These are phyloP conservation scores for Botrytis tulipae DNA, from an alignment of 2,329 filamentous ascomycete genomes.

Conservation along the genomic window DNA sequence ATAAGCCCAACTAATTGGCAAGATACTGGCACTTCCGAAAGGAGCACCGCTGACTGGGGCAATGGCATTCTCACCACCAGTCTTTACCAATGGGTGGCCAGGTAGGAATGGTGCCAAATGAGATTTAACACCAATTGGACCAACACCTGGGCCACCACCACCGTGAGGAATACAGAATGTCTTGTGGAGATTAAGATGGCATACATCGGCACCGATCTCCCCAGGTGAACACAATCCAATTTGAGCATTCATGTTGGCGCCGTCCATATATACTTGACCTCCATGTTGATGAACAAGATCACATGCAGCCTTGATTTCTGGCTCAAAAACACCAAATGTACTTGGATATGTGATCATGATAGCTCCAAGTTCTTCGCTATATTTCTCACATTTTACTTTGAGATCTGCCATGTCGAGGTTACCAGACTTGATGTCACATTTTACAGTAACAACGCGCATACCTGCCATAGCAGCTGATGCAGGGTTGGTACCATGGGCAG, in stretches of 20 bases:
- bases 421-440: slow-evolving; percentile 82
- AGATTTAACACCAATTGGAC: slow-evolving; percentile 86
- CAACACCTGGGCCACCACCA: slow-evolving; percentile 88
- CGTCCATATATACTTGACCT: slow-evolving; percentile 97
- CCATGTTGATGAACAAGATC: slow-evolving; percentile 82
- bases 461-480: slow-evolving; percentile 94
- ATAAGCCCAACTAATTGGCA: slow-evolving; percentile 93
- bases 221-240: slow-evolving; percentile 93
- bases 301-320: slow-evolving; percentile 80
- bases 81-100: slow-evolving; percentile 58
- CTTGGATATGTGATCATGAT: slow-evolving; percentile 98
- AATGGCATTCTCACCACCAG: slow-evolving; percentile 56
- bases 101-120: slow-evolving; percentile 78
- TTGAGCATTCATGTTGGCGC: slow-evolving; percentile 97
- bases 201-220: slow-evolving; percentile 93
- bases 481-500: slow-evolving; percentile 93
- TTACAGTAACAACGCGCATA: slow-evolving; percentile 89
- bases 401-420: slow-evolving; percentile 88
- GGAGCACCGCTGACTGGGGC: slow-evolving; percentile 77
- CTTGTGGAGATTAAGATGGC: slow-evolving; percentile 97
- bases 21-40: slow-evolving; percentile 85
- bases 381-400: slow-evolving; percentile 82
- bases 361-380: slow-evolving; percentile 79
- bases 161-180: slow-evolving; percentile 98
- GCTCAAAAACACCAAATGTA: slow-evolving; percentile 94